phyloP scores from a whole-genome alignment of 805 yeast genomes.

The Lipomyces kockii region DNA sequence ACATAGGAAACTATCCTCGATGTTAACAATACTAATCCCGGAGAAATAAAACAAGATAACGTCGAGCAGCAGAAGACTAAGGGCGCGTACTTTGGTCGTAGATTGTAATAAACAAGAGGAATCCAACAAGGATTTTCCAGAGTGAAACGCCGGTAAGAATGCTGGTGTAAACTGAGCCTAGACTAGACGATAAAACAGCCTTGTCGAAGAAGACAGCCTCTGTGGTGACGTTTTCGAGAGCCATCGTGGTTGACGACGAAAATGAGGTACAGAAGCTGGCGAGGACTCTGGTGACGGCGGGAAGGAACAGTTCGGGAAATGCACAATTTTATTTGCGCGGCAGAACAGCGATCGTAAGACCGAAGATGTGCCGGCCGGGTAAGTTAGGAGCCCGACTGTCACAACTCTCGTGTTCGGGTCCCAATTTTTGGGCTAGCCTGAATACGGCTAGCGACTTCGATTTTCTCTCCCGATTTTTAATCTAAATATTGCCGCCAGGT shows the following conservation, averaged over 20 bases:
- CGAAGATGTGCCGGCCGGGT: not conserved
- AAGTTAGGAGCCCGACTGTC: not conserved
- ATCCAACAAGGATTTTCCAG: constrained; percentile 21
- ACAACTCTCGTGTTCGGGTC: not conserved
- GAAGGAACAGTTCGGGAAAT: not conserved
- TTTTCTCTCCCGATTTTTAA: not conserved
- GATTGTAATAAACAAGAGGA: constrained; percentile 14
- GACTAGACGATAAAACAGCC: not conserved
- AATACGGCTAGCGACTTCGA: not conserved
- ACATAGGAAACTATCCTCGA: constrained; percentile 74
- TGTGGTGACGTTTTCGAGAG: constrained; percentile 4
- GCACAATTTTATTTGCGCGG: not conserved
- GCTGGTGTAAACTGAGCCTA: not conserved
- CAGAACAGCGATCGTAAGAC: not conserved
- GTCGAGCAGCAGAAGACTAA: not conserved
- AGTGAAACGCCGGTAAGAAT: constrained; percentile 10
- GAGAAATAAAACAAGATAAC: not conserved
- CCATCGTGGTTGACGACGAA: not conserved
- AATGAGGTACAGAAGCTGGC: not conserved
- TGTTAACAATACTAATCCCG: constrained; percentile 43
- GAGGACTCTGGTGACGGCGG: not conserved
- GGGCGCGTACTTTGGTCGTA: constrained; percentile 35
- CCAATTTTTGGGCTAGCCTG: not conserved
- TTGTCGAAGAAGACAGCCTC: not conserved
- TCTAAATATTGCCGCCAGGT: too few relatives aligned